Base-by-base conservation (phyloP, 1,284 basidiomycete species). In the Ganoderma lucidum region DNA sequence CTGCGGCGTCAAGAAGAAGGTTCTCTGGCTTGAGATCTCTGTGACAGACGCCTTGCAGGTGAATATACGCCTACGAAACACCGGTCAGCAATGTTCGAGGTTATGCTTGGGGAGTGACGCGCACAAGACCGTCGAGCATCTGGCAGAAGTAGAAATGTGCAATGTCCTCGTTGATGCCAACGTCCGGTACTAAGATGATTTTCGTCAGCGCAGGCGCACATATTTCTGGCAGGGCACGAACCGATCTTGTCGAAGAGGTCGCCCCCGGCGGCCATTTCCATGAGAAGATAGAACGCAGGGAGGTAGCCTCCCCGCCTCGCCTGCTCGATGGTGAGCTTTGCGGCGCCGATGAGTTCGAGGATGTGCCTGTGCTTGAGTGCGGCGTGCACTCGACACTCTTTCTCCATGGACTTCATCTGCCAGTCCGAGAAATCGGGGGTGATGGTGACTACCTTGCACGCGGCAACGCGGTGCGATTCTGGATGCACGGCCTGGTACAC, bases 191-290 rank as follows among this genome's bases (percentile, higher is more conserved):
- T 95, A 67, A 9, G 39, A 51, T 14, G 19, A n/a, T 44, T 30
- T 12, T n/a, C 15, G 19, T 53, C 30, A 70, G 19, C 55, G 19
- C 53, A 17, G 6, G 12, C 10, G 6, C n/a, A 17, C 23, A 28
- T 1, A 42, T 19, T 59, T 6, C 48, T 19, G 17, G 42, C 15
- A 6, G n/a, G 44, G 70, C 6, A 61, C 51, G 37, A 4, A 96
- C 96, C 94, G 70, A 99, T 99, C 85, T 99, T 99, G 82, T 99
- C 98, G 79, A 99, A 99, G 53, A 99, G 82, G 80, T 99, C 97
- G 0, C 98, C 97, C 58, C 96, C 97, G 0, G 92, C 92, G 0
- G 97, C 97, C 53, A 97, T 84, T 80, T 99, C 97, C 73, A 99
- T 83, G 35, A 99, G 83, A 86, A 99, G 96, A 79, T 99, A 99